Conservation (phyloP, 1,284 basidiomycete genomes). For the Meripilus lineatus region DNA sequence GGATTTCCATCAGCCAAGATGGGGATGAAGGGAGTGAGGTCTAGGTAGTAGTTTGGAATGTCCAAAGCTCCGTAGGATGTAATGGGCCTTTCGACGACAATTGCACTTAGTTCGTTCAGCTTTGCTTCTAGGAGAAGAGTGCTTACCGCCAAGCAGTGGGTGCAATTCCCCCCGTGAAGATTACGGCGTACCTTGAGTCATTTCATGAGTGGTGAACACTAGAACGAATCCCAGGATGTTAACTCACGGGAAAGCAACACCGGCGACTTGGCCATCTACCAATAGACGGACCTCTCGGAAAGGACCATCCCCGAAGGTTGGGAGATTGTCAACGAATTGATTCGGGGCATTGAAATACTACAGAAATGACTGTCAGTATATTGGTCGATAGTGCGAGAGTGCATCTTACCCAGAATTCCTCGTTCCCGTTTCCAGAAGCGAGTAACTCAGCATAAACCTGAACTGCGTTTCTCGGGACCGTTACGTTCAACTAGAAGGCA, state of each 20-base stretch:
- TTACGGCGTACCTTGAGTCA: constrained; percentile 44
- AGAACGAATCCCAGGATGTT: not conserved
- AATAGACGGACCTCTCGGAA: constrained; percentile 77
- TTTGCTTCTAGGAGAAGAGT: not conserved
- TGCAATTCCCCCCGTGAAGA: constrained; percentile 79
- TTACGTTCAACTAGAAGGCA: constrained; percentile 51
- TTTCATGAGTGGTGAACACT: not conserved
- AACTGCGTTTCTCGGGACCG: constrained; percentile 63
- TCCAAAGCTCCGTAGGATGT: constrained; percentile 76
- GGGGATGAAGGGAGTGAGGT: constrained; percentile 76
- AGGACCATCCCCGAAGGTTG: constrained; percentile 59
- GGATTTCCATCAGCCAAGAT: constrained; percentile 61
- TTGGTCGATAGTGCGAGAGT: not conserved
- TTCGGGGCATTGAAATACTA: constrained; percentile 73
- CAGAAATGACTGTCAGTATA: constrained; percentile 5
- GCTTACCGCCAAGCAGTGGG: constrained; percentile 67
- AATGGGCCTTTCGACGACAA: constrained; percentile 55
- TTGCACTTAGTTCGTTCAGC: not conserved
- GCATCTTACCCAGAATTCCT: constrained; percentile 70
- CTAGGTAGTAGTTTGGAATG: constrained; percentile 73
- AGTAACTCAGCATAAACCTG: constrained; percentile 67
- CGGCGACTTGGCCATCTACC: constrained; percentile 72
- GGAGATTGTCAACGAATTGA: constrained; percentile 51
- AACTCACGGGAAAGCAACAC: constrained; percentile 63
- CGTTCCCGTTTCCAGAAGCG: constrained; percentile 67